phyloP scores from a whole-genome alignment of 2,329 filamentous ascomycete genomes.

The Paramyrothecium sp. region DNA sequence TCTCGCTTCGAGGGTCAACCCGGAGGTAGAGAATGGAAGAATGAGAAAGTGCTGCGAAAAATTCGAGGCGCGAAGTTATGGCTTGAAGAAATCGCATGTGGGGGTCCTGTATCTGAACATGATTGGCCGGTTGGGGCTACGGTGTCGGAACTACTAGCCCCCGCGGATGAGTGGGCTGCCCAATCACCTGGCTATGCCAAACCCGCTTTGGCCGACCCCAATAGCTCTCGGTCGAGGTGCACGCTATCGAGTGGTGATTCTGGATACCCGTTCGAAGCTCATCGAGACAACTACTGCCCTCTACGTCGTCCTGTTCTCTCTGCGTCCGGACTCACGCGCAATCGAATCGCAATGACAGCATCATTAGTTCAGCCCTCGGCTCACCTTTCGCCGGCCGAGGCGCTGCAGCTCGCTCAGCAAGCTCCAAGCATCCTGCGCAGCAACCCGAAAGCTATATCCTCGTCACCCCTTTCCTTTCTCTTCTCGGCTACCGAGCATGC shows the following conservation, averaged over 20 bases:
- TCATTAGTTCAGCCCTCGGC: conserved; percentile 57
- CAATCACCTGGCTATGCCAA: background rate
- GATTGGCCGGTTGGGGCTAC: background rate
- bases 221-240: background rate
- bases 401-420: conserved; percentile 58
- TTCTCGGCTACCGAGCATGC: conserved; percentile 65
- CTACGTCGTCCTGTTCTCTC: background rate
- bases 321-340: conserved; percentile 7
- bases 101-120: background rate
- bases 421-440: conserved; percentile 55
- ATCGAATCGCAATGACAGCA: conserved; percentile 39
- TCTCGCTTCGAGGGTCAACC: background rate
- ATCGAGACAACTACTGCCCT: background rate
- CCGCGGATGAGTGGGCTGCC: background rate
- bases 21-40: background rate
- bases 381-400: conserved; percentile 54
- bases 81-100: background rate
- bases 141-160: background rate
- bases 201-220: background rate
- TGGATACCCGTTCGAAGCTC: background rate
- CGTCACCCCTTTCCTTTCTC: conserved; percentile 52
- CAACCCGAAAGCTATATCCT: conserved; percentile 52
- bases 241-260: background rate
- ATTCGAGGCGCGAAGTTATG: background rate
- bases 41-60: background rate